A percentile compares a stretch with the other conserved stretches of the same genome.
phyloP scores from a whole-genome alignment of 164 flowering plant genomes.

The Vitis rupestris region DNA sequence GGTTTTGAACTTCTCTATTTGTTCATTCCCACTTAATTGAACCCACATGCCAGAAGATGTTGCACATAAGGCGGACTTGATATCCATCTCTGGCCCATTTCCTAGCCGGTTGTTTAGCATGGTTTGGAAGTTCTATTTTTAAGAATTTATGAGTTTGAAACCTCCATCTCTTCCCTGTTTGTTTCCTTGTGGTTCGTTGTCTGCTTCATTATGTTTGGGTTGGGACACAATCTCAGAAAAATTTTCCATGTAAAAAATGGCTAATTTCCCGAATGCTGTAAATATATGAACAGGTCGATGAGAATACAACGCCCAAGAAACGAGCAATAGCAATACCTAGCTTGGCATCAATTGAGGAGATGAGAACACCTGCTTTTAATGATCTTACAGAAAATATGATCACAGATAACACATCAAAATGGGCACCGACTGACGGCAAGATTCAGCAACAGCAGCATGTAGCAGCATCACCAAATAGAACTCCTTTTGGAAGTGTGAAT shows the following conservation, averaged over 20 bases:
- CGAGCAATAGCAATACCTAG: constrained; percentile 50
- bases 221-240: neutral
- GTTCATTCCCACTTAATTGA: too few species aligned
- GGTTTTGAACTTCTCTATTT: too few species aligned
- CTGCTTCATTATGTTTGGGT: too few species aligned
- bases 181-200: too few species aligned
- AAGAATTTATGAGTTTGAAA: too few species aligned
- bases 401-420: constrained; percentile 24
- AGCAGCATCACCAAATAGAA: constrained; percentile 36
- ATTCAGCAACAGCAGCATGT: constrained; percentile 19
- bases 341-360: constrained; percentile 58
- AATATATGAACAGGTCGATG: constrained; percentile 46
- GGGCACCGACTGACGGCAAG: constrained; percentile 29
- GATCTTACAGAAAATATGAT: constrained; percentile 20
- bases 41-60: too few species aligned
- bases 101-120: too few species aligned
- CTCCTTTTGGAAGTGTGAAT: constrained; percentile 56
- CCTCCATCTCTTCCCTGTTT: too few species aligned
- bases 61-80: too few species aligned
- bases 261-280: constrained; percentile 6
- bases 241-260: neutral
- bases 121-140: too few species aligned
- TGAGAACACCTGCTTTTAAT: constrained; percentile 39
- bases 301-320: constrained; percentile 31
- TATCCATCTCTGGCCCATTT: too few species aligned